Evolutionary conservation across 108 stramenopile species (phyloP), one percentile per base, ranked within the genome.

Genomic region (Cylindrotheca closterium): DNA sequence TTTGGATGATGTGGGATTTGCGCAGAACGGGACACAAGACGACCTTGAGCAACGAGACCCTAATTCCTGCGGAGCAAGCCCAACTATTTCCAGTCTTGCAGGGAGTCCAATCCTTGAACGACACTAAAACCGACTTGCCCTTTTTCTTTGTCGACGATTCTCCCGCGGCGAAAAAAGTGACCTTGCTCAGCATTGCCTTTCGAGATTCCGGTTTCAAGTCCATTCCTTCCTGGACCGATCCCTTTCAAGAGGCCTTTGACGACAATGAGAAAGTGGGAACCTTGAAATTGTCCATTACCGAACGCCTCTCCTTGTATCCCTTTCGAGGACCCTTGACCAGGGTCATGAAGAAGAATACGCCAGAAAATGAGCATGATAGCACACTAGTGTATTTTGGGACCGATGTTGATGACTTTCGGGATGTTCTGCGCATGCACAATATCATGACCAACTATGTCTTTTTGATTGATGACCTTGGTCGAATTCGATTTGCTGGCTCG

Each of bases 1-100:
- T 94, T 63, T 94, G 93, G 93, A 88, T 87, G 73, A 53, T 94
- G 10, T 67, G 81, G 68, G 93, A 94, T 54, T 61, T 94, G 22
- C 47, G 50, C 49, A 29, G 62, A 4, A 88, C 86, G 15, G 60
- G 85, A 19, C 75, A 76, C 18, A 94, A 94, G 55, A 88, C 93
- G 0, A 86, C 87, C 18, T 55, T 89, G 25, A 55, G 76, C 30
- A 90, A 85, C 60, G 64, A 84, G 46, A 17, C 45, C 0, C 55
- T 85, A 23, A 86, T 94, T 60, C 85, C 88, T 19, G 80, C 70
- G 46, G 60, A 60, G 4, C 68, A 79, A 55, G 86, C 93, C 1
- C 79, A 89, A 51, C 45, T 55, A n/a, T 89, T 94, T 63, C 93
- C 93, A 10, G 49, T 66, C 54, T 31, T 71, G 37, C 27, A 37